Evolutionary conservation across 2,329 filamentous ascomycete species (phyloP).

Genomic region (Exophiala sp.): DNA sequence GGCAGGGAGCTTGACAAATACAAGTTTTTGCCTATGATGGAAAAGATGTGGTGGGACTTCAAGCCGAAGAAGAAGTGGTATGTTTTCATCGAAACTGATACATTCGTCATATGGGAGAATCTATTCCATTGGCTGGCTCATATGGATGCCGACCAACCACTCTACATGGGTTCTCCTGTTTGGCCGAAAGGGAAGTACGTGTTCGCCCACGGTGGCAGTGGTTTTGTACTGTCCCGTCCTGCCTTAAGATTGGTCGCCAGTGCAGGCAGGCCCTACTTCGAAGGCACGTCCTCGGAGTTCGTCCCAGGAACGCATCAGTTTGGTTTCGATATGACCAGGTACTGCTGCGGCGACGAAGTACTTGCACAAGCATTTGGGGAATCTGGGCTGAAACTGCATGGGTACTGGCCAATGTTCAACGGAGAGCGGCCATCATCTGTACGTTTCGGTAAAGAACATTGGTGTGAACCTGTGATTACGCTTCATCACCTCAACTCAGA

Average conservation of each 20-base stretch:
- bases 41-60: conserved; percentile 43
- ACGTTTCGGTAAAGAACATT: conserved; percentile 45
- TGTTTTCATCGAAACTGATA: conserved; percentile 58
- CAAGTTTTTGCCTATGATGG: conserved; percentile 59
- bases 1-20: conserved; percentile 58
- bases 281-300: conserved; percentile 45
- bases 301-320: conserved; percentile 30
- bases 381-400: conserved; percentile 44
- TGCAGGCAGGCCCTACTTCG: conserved; percentile 35
- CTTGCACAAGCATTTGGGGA: conserved; percentile 49
- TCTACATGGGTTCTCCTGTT: conserved; percentile 52
- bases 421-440: conserved; percentile 54
- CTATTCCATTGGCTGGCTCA: conserved; percentile 48
- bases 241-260: conserved; percentile 39
- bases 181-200: conserved; percentile 38
- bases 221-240: conserved; percentile 48
- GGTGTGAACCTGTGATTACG: conserved; percentile 57
- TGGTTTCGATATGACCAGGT: conserved; percentile 42
- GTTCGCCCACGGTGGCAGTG: conserved; percentile 58
- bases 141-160: conserved; percentile 43
- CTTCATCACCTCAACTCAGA: conserved; percentile 56
- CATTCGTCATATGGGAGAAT: conserved; percentile 55
- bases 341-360: conserved; percentile 53
- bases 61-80: conserved; percentile 57
- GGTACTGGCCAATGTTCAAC: conserved; percentile 51